Evolutionary conservation across 1,284 basidiomycete species (phyloP), one percentile per base, ranked within the genome.

Genomic region (Heterobasidion irregulare): DNA sequence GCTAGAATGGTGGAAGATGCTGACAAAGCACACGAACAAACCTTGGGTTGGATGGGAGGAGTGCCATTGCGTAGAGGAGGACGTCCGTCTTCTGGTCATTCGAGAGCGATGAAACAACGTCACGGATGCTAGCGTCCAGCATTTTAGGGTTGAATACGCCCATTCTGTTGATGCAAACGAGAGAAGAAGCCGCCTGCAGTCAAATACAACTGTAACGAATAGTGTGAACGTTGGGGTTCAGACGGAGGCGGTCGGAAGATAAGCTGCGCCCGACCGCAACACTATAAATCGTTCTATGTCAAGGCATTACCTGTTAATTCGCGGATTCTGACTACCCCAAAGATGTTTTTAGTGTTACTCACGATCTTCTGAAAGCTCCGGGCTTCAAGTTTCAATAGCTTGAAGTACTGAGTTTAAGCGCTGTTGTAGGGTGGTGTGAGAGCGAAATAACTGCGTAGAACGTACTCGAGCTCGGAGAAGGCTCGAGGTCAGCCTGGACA

Each of bases 121-220:
- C 82, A 52, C 80, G 82, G 63, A 86, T 82, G 70, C 81, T 80
- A 26, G 84, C 84, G 62, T 87, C 84, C 49, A 86, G 73, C 59
- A 86, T 86, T 63, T 80, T 82, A 6, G 83, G 82, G 64, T 87
- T 87, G 73, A 87, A 86, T 57, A 84, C 72, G 63, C 76, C 77
- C 78, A 79, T 79, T 13, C 38, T n/a, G 38, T 41, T 58, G 38
- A 48, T 47, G 56, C 46, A 19, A 33, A 9, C 59, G 44, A 62
- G 38, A 41, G 38, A 41, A 41, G 38, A 10, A 26, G 26, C 6
- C 26, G 26, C 4, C 26, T 26, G 26, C 26, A 26, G 26, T 26
- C 26, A 26, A 26, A 26, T 26, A 26, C 26, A 26, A 26, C 26
- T 26, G 26, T 5, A 26, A 26, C 26, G 26, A 26, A 26, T 5